These are phyloP conservation scores for Terfezia boudieri DNA, from an alignment of 495 filamentous ascomycete genomes.

Conservation along the genomic window DNA sequence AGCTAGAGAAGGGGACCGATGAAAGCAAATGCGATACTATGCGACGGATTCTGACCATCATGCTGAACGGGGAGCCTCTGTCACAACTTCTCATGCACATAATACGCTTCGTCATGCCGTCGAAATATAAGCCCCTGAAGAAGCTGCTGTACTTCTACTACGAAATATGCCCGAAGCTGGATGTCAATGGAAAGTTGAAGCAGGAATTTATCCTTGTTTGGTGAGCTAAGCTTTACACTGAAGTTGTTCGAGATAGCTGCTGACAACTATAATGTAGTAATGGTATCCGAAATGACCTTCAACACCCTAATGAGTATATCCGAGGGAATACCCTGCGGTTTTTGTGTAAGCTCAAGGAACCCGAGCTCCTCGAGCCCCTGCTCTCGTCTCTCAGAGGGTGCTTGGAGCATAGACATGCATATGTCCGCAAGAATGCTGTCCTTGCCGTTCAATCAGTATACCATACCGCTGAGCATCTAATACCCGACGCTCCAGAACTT, in stretches of 20 bases:
- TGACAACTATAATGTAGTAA: conserved; percentile 35
- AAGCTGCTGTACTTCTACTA: conserved; percentile 98
- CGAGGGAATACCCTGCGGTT: conserved; percentile 91
- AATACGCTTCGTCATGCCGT: conserved; percentile 98
- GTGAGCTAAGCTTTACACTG: conserved; percentile 29
- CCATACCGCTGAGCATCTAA: conserved; percentile 72
- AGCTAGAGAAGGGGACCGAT: conserved; percentile 93
- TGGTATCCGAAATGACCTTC: conserved; percentile 89
- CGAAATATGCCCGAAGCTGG: conserved; percentile 93
- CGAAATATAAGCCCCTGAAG: conserved; percentile 88
- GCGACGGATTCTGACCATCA: conserved; percentile 87
- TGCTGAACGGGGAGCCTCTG: conserved; percentile 97
- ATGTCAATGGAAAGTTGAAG: conserved; percentile 77
- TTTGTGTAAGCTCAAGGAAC: conserved; percentile 84
- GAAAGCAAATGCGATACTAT: conserved; percentile 96
- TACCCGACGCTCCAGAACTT: conserved; percentile 88
- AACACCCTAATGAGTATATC: conserved; percentile 96
- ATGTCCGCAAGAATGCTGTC: conserved; percentile 94
- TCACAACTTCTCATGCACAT: conserved; percentile 95
- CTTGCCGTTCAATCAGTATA: conserved; percentile 86
- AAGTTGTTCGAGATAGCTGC: background rate
- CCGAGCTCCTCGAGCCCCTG: conserved; percentile 88
- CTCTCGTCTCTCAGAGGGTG: conserved; percentile 78
- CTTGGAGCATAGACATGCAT: conserved; percentile 86
- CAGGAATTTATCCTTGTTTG: conserved; percentile 99